Conservation (phyloP, 2,329 filamentous ascomycete genomes). For the Penicillium vulpinum region DNA sequence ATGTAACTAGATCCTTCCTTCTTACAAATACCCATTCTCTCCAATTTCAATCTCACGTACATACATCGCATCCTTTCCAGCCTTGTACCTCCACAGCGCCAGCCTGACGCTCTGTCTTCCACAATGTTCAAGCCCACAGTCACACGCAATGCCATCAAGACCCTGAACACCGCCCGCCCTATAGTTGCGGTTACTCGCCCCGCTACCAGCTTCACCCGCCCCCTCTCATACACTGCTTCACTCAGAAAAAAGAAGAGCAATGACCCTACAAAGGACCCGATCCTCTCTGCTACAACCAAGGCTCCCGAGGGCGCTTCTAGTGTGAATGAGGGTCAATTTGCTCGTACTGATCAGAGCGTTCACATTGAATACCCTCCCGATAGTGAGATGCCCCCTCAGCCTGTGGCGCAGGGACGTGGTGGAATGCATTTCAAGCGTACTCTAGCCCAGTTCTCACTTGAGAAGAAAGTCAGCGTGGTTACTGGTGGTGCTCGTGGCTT, state of each 20-base stretch:
- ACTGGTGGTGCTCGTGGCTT: slow-evolving; percentile 88
- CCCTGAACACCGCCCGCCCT: slow-evolving; percentile 14
- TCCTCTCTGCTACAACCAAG: slow-evolving; percentile 30
- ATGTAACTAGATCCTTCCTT: background rate
- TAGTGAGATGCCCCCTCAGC: slow-evolving; percentile 68
- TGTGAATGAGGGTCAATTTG: slow-evolving; percentile 65
- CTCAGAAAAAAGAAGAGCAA: slow-evolving; percentile 29
- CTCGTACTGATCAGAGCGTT: slow-evolving; percentile 77
- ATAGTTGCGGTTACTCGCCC: slow-evolving; percentile 15
- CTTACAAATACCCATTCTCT: background rate
- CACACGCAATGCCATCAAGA: slow-evolving; percentile 29
- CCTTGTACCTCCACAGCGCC: background rate
- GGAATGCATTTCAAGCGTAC: slow-evolving; percentile 83
- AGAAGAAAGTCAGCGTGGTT: slow-evolving; percentile 78
- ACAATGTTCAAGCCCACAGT: slow-evolving; percentile 34
- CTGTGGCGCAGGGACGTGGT: slow-evolving; percentile 71
- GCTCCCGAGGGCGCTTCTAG: slow-evolving; percentile 33
- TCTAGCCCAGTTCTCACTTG: slow-evolving; percentile 80
- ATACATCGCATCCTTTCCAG: background rate
- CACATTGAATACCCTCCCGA: slow-evolving; percentile 77
- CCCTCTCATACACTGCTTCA: slow-evolving; percentile 32
- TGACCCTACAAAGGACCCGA: slow-evolving; percentile 28
- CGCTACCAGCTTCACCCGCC: slow-evolving; percentile 21
- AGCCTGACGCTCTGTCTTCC: background rate
- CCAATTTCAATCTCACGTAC: no score